phyloP scores from a whole-genome alignment of 768 basidiomycete species.

The Suillus lakei region DNA sequence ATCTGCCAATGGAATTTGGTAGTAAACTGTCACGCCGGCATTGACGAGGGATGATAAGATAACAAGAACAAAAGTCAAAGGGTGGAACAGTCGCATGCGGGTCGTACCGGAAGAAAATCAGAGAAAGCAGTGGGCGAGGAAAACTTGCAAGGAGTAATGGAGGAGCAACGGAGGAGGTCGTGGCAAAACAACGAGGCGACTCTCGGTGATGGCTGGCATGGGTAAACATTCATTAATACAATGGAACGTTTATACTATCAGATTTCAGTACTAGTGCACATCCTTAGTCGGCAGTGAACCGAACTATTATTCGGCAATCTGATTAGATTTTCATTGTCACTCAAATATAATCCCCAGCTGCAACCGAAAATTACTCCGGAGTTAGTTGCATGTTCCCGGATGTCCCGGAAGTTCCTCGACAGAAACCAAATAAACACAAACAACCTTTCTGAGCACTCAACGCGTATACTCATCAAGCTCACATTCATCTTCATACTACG shows the following conservation, averaged over 20 bases:
- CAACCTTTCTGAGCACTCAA: neutral
- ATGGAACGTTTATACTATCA: neutral
- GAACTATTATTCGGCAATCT: neutral
- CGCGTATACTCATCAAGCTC: too few relatives aligned
- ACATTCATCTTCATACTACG: neutral
- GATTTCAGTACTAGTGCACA: too few relatives aligned
- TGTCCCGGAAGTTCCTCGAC: neutral
- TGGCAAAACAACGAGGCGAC: neutral
- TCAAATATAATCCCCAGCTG: too few relatives aligned
- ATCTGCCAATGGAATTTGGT: conserved; percentile 26
- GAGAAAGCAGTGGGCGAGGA: neutral
- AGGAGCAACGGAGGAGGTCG: neutral
- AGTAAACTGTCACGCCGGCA: conserved; percentile 35
- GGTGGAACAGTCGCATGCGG: neutral
- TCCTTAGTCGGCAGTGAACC: neutral
- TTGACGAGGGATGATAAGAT: conserved; percentile 5
- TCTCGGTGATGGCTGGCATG: neutral
- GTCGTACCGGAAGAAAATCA: neutral
- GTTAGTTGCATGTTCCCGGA: too few relatives aligned
- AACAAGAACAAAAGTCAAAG: conserved; percentile 5
- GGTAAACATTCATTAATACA: neutral
- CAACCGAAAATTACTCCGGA: too few relatives aligned
- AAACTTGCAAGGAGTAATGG: neutral
- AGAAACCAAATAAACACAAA: neutral
- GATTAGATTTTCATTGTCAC: neutral